phyloP scores from a whole-genome alignment of 139 green algal species.

The Raphidocelis subcapitata region DNA sequence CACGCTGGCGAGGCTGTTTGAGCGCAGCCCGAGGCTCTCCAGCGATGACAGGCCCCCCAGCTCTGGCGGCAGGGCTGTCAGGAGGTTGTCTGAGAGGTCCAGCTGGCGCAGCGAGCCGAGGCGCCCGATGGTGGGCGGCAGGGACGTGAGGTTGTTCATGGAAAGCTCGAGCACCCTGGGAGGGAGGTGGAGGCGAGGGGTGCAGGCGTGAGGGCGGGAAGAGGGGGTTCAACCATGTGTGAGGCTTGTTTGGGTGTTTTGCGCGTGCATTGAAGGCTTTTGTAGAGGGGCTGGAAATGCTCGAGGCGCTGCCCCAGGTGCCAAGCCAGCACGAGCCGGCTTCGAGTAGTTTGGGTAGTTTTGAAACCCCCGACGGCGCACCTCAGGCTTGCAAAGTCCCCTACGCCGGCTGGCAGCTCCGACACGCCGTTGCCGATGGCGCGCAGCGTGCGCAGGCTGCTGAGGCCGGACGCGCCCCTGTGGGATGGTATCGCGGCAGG shows the following conservation, averaged over 20 bases:
- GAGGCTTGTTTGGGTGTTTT: too few relatives aligned
- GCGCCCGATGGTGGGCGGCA: neutral
- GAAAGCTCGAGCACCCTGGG: constrained; percentile 11
- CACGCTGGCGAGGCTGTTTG: constrained; percentile 17
- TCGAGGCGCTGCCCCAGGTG: too few relatives aligned
- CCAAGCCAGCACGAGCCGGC: too few relatives aligned
- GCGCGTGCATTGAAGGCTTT: too few relatives aligned
- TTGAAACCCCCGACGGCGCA: neutral
- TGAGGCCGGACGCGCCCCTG: too few relatives aligned
- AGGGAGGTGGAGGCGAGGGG: neutral
- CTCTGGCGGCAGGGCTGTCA: constrained; percentile 3
- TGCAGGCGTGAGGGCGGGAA: neutral
- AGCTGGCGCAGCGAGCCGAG: constrained; percentile 4
- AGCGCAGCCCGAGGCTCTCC: constrained; percentile 12
- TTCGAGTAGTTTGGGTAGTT: too few relatives aligned
- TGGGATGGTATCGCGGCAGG: too few relatives aligned
- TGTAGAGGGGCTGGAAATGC: too few relatives aligned
- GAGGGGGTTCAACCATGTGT: too few relatives aligned
- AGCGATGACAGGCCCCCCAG: constrained; percentile 2
- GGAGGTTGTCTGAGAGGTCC: constrained; percentile 27
- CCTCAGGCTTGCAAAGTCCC: constrained; percentile 12
- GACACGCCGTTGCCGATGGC: constrained; percentile 22
- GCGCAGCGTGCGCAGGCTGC: too few relatives aligned
- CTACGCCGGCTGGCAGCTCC: constrained; percentile 6
- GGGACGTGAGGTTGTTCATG: constrained; percentile 27